Evolutionary conservation across 805 yeast species (phyloP), one percentile per base, ranked within the genome.

Genomic region (Starmerella ratchasimensis): DNA sequence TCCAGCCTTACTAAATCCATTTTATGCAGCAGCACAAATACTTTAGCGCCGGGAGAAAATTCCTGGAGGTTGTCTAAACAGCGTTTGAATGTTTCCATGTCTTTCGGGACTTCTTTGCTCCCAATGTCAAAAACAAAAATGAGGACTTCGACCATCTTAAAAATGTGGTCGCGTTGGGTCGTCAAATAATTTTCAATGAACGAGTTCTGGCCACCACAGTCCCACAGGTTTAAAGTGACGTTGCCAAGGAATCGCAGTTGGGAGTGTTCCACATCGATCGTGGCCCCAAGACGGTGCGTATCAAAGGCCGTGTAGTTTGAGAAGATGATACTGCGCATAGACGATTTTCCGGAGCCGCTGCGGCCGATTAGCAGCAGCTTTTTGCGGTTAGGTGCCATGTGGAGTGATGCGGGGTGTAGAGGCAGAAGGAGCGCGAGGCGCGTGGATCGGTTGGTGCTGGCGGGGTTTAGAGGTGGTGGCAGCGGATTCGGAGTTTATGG

Each of bases 231-330:
- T 32, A 90, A 64, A 1, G 96, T 84, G 93, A 90, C 83, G 56
- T 88, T 86, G 1, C 95, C 95, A 42, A 90, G 64, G 52, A 90
- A 86, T 35, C 97, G 65, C 39, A 90, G 62, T 60, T 88, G 94
- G 2, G 96, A 83, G 55, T 90, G 95, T 55, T 90, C 98, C n/a
- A 90, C 96, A 54, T 90, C 98, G 40, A 90, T 86, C 0, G 98
- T 90, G 9, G 98, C 97, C 2, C 97, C 97, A 11, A 90, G 61
- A 41, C 97, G 67, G 46, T 97, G 69, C 3, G 98, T 90, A 55
- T 90, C 98, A 54, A 88, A 81, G 0, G 98, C 98, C 2, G 94
- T 81, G 59, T 90, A 90, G 55, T 90, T 90, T 50, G 93, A 50
- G 59, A 90, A 90, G 48, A 90, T 90, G 44, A 90, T 88, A 32